These are phyloP conservation scores for Neofusicoccum umdonicola DNA, from an alignment of 2,329 filamentous ascomycete species.

Conservation along the genomic window DNA sequence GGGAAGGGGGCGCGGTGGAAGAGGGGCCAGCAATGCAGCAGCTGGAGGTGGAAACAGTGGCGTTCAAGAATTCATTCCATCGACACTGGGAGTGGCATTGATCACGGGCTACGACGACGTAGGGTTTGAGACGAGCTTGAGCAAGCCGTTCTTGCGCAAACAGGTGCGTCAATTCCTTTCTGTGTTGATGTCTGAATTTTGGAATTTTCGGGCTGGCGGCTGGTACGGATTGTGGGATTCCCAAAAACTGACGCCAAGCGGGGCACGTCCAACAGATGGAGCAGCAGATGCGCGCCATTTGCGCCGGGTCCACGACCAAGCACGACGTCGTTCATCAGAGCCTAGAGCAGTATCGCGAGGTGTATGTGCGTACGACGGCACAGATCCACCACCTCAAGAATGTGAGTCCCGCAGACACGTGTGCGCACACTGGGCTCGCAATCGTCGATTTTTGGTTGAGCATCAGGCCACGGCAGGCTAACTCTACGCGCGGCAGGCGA, in stretches of 20 bases:
- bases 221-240: conserved; percentile 4
- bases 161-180: conserved; percentile 51
- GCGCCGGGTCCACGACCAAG: conserved; percentile 76
- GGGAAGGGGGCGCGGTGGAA: conserved; percentile 23
- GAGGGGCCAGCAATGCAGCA: conserved; percentile 20
- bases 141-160: conserved; percentile 93
- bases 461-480: conserved; percentile 22
- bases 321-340: conserved; percentile 77
- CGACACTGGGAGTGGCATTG: conserved; percentile 82
- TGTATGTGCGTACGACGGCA: conserved; percentile 78
- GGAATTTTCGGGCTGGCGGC: background rate
- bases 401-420: conserved; percentile 35
- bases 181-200: background rate
- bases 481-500: conserved; percentile 29
- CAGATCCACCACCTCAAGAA: conserved; percentile 64
- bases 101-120: conserved; percentile 95
- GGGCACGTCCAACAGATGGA: conserved; percentile 64
- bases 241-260: conserved; percentile 9
- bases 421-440: conserved; percentile 1
- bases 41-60: conserved; percentile 44
- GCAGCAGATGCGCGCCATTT: conserved; percentile 93
- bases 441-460: background rate
- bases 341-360: conserved; percentile 79
- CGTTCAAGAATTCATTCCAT: conserved; percentile 88
- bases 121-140: conserved; percentile 86